These are phyloP conservation scores for Hirschioporus abietinus DNA, from an alignment of 768 basidiomycete species.

Conservation along the genomic window DNA sequence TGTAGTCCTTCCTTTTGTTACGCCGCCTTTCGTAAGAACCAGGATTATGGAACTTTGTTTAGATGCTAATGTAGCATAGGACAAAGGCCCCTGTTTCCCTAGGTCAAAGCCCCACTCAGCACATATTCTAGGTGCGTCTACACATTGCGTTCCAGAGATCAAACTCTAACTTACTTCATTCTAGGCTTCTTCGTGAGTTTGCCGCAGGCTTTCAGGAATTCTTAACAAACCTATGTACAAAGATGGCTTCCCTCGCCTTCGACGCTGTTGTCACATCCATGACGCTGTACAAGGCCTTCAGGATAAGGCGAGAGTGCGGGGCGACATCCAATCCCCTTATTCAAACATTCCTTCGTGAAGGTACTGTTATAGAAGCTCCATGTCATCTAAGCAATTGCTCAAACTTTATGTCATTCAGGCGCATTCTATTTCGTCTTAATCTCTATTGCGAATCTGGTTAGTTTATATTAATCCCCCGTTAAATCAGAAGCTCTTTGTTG, in stretches of 20 bases:
- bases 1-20: constrained; percentile 60
- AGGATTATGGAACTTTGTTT: not conserved
- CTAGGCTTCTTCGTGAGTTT: constrained; percentile 52
- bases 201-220: constrained; percentile 12
- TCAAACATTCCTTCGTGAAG: constrained; percentile 81
- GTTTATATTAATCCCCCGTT: constrained; percentile 12
- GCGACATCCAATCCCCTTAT: constrained; percentile 75
- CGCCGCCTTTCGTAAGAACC: constrained; percentile 50
- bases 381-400: not conserved
- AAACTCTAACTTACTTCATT: constrained; percentile 1
- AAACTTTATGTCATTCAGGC: constrained; percentile 32
- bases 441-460: constrained; percentile 74
- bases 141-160: constrained; percentile 7
- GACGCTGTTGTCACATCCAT: constrained; percentile 77
- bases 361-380: constrained; percentile 27
- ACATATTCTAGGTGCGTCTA: constrained; percentile 64
- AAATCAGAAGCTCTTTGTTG: not conserved
- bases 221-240: constrained; percentile 18
- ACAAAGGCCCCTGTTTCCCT: constrained; percentile 69
- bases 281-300: constrained; percentile 75
- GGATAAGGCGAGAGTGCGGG: constrained; percentile 68
- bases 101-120: constrained; percentile 80
- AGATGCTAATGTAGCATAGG: constrained; percentile 23
- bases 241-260: constrained; percentile 79
- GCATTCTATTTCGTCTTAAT: constrained; percentile 84